Evolutionary conservation across 768 basidiomycete species (phyloP).

Genomic region (Mycena galopus): DNA sequence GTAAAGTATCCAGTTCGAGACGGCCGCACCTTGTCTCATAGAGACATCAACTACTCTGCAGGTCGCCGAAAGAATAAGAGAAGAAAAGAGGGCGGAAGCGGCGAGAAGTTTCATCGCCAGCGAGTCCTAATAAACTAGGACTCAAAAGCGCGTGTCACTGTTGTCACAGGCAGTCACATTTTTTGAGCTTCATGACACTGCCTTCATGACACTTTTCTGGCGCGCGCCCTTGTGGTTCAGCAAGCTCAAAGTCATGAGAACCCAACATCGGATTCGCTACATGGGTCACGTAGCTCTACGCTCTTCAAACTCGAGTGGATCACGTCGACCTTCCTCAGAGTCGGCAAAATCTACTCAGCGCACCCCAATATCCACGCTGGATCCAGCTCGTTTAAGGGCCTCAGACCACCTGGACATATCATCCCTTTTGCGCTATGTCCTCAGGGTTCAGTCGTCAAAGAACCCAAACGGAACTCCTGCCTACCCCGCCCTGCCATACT

Average conservation of each 20-base stretch:
- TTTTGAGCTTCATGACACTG: neutral
- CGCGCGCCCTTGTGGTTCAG: neutral
- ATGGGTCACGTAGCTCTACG: neutral
- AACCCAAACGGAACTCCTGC: neutral
- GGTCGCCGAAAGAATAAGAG: constrained; percentile 16
- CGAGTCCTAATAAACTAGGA: too few species aligned
- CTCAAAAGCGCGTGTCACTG: neutral
- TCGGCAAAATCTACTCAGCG: neutral
- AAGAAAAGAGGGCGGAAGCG: constrained; percentile 1
- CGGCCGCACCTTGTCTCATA: constrained; percentile 9
- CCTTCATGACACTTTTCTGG: neutral
- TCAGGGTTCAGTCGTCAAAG: neutral
- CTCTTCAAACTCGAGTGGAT: neutral
- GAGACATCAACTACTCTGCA: constrained; percentile 25
- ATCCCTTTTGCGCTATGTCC: neutral
- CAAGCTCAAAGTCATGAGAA: neutral
- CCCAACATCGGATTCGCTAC: neutral
- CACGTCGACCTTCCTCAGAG: neutral
- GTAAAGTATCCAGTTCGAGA: neutral
- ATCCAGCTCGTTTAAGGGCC: constrained; percentile 1
- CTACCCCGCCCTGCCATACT: constrained; percentile 1
- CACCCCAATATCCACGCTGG: neutral
- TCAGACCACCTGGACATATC: constrained; percentile 14
- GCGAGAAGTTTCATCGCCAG: constrained; percentile 22
- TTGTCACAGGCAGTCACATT: neutral